Evolutionary conservation across 2,329 filamentous ascomycete species (phyloP), one percentile per base, ranked within the genome.

Genomic region (Lachnellula hyalina): DNA sequence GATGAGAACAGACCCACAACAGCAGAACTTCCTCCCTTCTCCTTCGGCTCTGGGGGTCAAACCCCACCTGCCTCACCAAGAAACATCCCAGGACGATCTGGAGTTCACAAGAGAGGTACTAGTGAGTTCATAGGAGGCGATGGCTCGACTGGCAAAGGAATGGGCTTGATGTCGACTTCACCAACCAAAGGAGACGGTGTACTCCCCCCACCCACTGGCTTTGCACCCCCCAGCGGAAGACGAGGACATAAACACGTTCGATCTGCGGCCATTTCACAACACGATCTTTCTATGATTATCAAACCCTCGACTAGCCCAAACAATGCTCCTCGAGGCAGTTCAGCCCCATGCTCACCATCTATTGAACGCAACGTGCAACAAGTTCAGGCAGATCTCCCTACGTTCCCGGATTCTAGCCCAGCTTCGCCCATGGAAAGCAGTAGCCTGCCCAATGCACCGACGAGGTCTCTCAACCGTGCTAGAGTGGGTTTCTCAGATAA

Each of bases 71-170:
- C 82, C 11, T 70, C 72, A 15, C 79, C 80, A 19, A 50, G 51
- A 41, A 44, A 51, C 38, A 70, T 74, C 8, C 78, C 84, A 21
- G 75, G 78, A 19, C 77, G 82, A 56, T 74, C 79, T 21, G 73
- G 74, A 32, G 84, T 85, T 21, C 87, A 90, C 67, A 80, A 86
- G 64, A 82, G 91, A 65, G 87, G 87, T 53, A 88, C 84, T 28
- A 96, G 91, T 69, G 90, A 96, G 68, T 90, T 95, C 65, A 87
- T 95, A 45, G 90, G 89, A 38, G 88, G 87, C 6, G 86, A 86
- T 62, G 73, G 73, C 44, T 70, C 73, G 65, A 61, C 71, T 65
- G 74, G 47, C 14, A 54, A 53, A 48, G 36, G 47, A 32, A 53
- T 52, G 11, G 83, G 63, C 71, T 77, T 71, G 74, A 77, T 89